A percentile compares a stretch with the other conserved stretches of the same genome.
Conservation (phyloP, 306 rosid species). For the Trifolium dubium region DNA sequence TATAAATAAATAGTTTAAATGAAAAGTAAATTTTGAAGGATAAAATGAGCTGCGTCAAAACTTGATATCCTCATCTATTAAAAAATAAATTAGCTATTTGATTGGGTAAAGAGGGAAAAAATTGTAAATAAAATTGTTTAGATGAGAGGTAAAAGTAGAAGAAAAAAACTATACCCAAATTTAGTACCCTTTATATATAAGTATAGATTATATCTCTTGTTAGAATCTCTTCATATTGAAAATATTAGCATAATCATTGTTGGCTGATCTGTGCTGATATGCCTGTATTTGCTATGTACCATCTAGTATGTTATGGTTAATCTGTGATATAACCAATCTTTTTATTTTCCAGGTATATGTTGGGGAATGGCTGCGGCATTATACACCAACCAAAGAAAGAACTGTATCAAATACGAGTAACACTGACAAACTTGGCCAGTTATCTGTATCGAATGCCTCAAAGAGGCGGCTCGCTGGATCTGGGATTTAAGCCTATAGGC, state of each 20-base stretch:
- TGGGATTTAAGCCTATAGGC: constrained; percentile 50
- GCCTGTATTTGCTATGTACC: not conserved
- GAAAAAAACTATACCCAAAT: too few relatives aligned
- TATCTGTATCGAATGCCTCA: constrained; percentile 81
- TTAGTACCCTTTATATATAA: too few relatives aligned
- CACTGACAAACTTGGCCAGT: constrained; percentile 72
- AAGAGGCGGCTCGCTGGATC: constrained; percentile 79
- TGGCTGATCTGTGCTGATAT: constrained; percentile 1
- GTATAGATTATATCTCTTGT: constrained; percentile 5
- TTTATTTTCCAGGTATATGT: constrained; percentile 64
- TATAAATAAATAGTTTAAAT: too few relatives aligned
- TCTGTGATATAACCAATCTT: not conserved
- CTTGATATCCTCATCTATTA: too few relatives aligned
- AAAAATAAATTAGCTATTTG: too few relatives aligned
- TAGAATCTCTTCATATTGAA: constrained; percentile 14
- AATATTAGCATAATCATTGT: constrained; percentile 4
- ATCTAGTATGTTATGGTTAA: not conserved
- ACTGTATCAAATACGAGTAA: constrained; percentile 42
- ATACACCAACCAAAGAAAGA: constrained; percentile 60
- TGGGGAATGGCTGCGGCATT: constrained; percentile 85
- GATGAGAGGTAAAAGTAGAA: too few relatives aligned
- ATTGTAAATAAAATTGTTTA: too few relatives aligned
- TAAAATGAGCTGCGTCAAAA: too few relatives aligned
- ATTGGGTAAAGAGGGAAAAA: too few relatives aligned
- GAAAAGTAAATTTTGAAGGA: too few relatives aligned